Conservation (phyloP, 139 green algal genomes). For the Gonium pectorale region DNA sequence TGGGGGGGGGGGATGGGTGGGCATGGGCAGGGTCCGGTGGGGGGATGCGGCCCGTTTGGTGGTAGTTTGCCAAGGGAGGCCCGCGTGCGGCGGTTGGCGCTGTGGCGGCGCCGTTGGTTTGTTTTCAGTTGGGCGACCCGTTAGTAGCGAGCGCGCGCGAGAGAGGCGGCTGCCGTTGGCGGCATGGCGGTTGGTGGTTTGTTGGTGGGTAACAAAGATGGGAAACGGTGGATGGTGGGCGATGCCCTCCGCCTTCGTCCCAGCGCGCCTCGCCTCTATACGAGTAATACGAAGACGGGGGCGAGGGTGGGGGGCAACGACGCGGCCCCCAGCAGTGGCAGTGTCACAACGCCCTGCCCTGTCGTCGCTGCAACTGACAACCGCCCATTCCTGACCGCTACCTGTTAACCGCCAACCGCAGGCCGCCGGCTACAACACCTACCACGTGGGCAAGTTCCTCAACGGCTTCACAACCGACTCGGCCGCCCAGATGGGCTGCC, state of each 20-base stretch:
- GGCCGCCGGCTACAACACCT: conserved; percentile 8
- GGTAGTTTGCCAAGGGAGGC: neutral
- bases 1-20: neutral
- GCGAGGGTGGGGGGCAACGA: neutral
- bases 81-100: neutral
- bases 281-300: neutral
- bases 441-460: conserved; percentile 20
- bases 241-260: too few species aligned
- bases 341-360: neutral
- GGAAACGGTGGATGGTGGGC: too few species aligned
- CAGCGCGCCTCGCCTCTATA: neutral
- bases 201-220: too few species aligned
- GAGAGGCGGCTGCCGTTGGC: too few species aligned
- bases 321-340: neutral
- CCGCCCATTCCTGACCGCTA: neutral
- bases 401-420: neutral
- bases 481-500: neutral
- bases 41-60: too few species aligned
- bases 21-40: neutral
- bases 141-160: too few species aligned
- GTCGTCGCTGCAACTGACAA: neutral
- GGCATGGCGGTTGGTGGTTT: too few species aligned
- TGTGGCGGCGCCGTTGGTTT: neutral
- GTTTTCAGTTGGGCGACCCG: neutral
- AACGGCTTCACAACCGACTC: conserved; percentile 21